These are phyloP conservation scores for Rhodotorula sp. DNA, from an alignment of 1,284 basidiomycete genomes.

Conservation along the genomic window DNA sequence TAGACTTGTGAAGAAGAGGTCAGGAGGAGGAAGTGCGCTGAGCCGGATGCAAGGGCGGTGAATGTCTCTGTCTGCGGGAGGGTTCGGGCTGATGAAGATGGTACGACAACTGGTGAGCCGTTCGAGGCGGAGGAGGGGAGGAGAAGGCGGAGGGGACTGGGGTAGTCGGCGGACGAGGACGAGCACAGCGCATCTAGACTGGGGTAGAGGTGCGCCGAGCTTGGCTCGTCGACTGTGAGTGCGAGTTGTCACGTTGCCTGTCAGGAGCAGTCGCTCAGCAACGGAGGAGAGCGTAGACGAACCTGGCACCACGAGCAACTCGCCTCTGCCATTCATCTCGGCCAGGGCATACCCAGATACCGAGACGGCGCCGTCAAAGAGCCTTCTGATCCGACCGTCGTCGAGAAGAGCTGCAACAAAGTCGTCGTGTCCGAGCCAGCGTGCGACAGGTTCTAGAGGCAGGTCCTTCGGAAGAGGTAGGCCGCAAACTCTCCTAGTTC, in stretches of 20 bases:
- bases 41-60: conserved; percentile 17
- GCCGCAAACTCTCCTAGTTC: background rate
- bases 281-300: background rate
- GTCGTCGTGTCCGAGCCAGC: conserved; percentile 26
- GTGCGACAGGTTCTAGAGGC: background rate
- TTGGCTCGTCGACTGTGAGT: background rate
- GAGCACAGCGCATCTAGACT: conserved; percentile 3
- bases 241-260: too few species aligned
- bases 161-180: background rate
- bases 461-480: background rate
- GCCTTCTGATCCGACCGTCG: background rate
- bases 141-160: conserved; percentile 6
- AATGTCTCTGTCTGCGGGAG: background rate
- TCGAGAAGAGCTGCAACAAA: conserved; percentile 6
- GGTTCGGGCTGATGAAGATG: background rate
- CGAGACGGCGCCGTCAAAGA: background rate
- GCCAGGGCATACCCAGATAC: background rate
- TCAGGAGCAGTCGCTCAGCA: background rate
- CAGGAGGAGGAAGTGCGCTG: conserved; percentile 31
- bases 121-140: background rate
- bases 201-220: background rate
- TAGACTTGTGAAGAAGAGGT: background rate
- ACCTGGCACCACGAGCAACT: conserved; percentile 16
- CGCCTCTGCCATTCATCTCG: conserved; percentile 22
- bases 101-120: background rate